Evolutionary conservation across 306 rosid species (phyloP).

Genomic region (Betula pendula): DNA sequence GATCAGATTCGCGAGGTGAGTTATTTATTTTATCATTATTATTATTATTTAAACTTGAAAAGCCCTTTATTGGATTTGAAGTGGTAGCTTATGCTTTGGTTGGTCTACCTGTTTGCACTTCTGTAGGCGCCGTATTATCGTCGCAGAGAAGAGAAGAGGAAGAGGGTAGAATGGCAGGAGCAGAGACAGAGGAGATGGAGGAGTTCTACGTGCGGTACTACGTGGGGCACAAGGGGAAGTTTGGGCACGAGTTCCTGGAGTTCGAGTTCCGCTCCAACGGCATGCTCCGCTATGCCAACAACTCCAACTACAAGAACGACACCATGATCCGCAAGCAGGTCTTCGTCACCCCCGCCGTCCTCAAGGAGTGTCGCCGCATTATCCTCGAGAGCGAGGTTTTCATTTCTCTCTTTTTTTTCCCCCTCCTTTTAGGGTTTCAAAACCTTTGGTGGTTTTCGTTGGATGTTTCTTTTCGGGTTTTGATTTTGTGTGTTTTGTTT

Average conservation of each 20-base stretch:
- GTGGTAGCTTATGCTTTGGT: too few relatives aligned
- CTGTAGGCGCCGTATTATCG: too few relatives aligned
- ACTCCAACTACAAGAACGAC: constrained; percentile 98
- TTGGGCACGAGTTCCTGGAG: constrained; percentile 93
- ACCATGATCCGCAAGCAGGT: constrained; percentile 98
- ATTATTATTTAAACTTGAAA: too few relatives aligned
- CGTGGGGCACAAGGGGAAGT: constrained; percentile 92
- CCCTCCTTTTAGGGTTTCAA: background rate
- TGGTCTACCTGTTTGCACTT: too few relatives aligned
- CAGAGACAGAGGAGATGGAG: constrained; percentile 57
- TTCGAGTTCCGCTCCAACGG: constrained; percentile 92
- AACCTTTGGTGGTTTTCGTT: background rate
- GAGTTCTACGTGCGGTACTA: constrained; percentile 89
- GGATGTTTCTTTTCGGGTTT: background rate
- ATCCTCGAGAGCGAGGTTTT: constrained; percentile 81
- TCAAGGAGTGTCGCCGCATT: constrained; percentile 90
- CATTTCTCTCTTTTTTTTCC: background rate
- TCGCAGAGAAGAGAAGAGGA: background rate
- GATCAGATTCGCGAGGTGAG: too few relatives aligned
- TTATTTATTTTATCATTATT: too few relatives aligned
- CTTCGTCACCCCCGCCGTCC: constrained; percentile 85
- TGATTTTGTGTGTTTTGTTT: background rate
- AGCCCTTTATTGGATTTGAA: too few relatives aligned
- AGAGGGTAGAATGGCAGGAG: background rate
- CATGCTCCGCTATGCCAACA: constrained; percentile 94